Evolutionary conservation across 169 alveolate genomes (phyloP).

Genomic region (Perkinsus marinus): DNA sequence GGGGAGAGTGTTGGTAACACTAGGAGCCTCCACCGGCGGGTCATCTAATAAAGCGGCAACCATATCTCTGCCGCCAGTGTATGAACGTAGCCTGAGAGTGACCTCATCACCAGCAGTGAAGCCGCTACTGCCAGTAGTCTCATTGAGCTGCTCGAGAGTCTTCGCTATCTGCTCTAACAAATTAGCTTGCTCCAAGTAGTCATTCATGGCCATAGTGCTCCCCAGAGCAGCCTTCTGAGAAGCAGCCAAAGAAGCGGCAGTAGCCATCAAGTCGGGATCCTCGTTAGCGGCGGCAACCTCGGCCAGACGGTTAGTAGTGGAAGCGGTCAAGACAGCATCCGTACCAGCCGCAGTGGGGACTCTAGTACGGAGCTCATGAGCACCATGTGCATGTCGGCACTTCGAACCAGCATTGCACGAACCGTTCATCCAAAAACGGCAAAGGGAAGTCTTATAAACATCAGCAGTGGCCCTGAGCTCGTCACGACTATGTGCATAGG

Average conservation of each 20-base stretch:
- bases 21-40: neutral
- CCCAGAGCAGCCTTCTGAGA: neutral
- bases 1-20: neutral
- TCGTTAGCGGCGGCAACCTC: neutral
- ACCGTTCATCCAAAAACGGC: slow-evolving; percentile 47
- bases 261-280: neutral
- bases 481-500: slow-evolving; percentile 43
- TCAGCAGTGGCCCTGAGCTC: slow-evolving; percentile 46
- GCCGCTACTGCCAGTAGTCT: neutral
- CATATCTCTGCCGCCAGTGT: neutral
- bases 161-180: neutral
- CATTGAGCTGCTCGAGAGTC: neutral
- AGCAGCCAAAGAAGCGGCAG: neutral
- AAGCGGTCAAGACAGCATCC: neutral
- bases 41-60: neutral
- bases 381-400: slow-evolving; percentile 53
- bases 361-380: slow-evolving; percentile 9
- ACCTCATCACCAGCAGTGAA: neutral
- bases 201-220: neutral
- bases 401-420: slow-evolving; percentile 35
- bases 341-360: neutral
- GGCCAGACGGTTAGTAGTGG: neutral
- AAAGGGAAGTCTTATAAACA: slow-evolving; percentile 39
- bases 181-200: neutral
- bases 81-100: neutral